phyloP scores from a whole-genome alignment of 2,329 filamentous ascomycete species.

The Cryphonectria naterciae region DNA sequence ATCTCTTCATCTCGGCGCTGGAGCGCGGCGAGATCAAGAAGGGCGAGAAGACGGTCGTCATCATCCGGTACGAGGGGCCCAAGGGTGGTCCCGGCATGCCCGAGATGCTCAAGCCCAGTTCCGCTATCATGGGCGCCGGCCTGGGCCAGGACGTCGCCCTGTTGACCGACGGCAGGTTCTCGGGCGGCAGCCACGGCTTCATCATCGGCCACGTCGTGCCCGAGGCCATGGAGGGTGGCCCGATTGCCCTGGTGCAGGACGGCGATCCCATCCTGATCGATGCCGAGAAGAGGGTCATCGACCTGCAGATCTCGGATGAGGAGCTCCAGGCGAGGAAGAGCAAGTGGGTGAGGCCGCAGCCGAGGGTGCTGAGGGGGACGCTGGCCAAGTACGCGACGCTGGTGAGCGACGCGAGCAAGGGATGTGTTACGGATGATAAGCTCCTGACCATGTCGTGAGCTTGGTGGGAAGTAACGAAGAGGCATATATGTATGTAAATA shows the following conservation, averaged over 20 bases:
- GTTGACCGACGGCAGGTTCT: slow-evolving; percentile 76
- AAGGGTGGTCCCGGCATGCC: slow-evolving; percentile 95
- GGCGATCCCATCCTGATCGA: slow-evolving; percentile 84
- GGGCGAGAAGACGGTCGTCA: slow-evolving; percentile 84
- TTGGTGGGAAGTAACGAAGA: slow-evolving; percentile 1
- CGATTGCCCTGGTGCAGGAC: slow-evolving; percentile 80
- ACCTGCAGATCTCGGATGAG: slow-evolving; percentile 69
- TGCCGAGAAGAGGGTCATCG: slow-evolving; percentile 70
- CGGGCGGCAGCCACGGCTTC: slow-evolving; percentile 83
- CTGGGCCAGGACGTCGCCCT: slow-evolving; percentile 77
- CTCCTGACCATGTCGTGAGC: slow-evolving; percentile 29
- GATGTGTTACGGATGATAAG: slow-evolving; percentile 59
- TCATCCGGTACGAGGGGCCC: slow-evolving; percentile 92
- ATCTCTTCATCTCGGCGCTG: slow-evolving; percentile 76
- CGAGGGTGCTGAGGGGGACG: slow-evolving; percentile 65
- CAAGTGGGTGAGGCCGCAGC: slow-evolving; percentile 65
- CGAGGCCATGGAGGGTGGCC: slow-evolving; percentile 83
- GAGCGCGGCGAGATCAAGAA: slow-evolving; percentile 78
- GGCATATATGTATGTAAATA: slow-evolving; percentile 16
- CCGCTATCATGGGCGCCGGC: slow-evolving; percentile 88
- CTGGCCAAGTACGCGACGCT: slow-evolving; percentile 70
- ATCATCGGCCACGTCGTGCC: slow-evolving; percentile 87
- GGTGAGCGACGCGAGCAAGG: slow-evolving; percentile 62
- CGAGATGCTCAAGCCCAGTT: slow-evolving; percentile 91
- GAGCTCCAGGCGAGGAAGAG: slow-evolving; percentile 63